Evolutionary conservation across 176 grass and related monocot genomes (phyloP), one percentile per base, ranked within the genome.

Genomic region (Eremochloa ophiuroides): DNA sequence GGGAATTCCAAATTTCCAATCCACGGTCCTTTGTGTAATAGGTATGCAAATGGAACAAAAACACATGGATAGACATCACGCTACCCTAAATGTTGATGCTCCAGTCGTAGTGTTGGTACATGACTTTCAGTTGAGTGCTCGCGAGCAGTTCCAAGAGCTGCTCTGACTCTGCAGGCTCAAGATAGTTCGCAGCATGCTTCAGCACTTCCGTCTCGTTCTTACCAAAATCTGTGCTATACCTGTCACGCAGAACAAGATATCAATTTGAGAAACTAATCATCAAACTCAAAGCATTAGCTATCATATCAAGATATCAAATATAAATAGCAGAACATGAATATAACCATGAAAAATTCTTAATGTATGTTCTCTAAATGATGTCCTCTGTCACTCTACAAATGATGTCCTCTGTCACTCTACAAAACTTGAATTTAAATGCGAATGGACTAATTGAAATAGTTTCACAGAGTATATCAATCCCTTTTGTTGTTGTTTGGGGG

Each of bases 141-240:
- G 84, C 83, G 37, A 98, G 95, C 61, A 94, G 78, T 78, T 94
- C 89, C 78, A 98, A 63, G 46, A 98, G 67, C 66, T 91, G 83
- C 80, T 88, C 90, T 0, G 92, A 92, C 18, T 89, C 84, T 60
- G 42, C 75, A n/a, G 89, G 87, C 43, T 89, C 92, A 12, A 94
- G 83, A 85, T 98, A 98, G 69, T 98, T 98, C 25, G 90, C 90
- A 11, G 92, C 92, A 75, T 98, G 95, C 81, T 98, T 98, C 73
- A 98, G 66, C 43, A 98, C 85, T 75, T 94, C 95, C 2, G 43
- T 80, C 84, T 98, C 95, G 42, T 87, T 93, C 75, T 94, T 98
- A 28, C 95, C 95, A 76, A 98, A 98, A 78, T 98, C 95, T 30
- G 74, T 35, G 72, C 79, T 94, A 29, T 98, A 98, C 95, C 95